Evolutionary conservation across 768 basidiomycete species (phyloP).

Genomic region (Russula sp.): DNA sequence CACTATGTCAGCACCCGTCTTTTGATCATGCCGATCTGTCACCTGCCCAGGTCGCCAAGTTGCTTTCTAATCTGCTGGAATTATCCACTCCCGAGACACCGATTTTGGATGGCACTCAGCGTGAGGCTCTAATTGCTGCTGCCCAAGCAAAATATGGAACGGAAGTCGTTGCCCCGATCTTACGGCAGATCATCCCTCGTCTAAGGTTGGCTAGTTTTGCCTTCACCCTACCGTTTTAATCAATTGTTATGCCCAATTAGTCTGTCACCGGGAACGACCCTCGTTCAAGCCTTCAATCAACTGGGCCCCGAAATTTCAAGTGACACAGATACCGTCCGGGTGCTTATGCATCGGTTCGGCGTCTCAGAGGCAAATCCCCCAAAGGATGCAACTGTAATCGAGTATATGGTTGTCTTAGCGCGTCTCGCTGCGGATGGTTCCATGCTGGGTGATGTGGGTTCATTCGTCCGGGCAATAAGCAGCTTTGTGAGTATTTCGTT

Average conservation of each 20-base stretch:
- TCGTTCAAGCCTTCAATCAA: conserved; percentile 70
- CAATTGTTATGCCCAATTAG: conserved; percentile 35
- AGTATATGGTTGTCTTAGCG: conserved; percentile 62
- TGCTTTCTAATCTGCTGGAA: conserved; percentile 75
- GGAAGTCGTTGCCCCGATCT: conserved; percentile 66
- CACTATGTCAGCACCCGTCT: conserved; percentile 72
- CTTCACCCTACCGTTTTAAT: conserved; percentile 16
- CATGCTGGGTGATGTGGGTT: conserved; percentile 64
- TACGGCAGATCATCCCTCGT: conserved; percentile 68
- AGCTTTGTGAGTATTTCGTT: conserved; percentile 55
- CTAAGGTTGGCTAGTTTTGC: conserved; percentile 48
- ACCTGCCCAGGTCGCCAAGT: conserved; percentile 66
- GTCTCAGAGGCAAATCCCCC: conserved; percentile 69
- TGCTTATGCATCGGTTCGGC: conserved; percentile 67
- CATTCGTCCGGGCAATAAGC: conserved; percentile 64
- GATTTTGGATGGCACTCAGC: conserved; percentile 63
- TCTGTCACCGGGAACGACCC: conserved; percentile 57
- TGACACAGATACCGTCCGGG: conserved; percentile 64
- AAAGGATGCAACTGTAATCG: conserved; percentile 61
- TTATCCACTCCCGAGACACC: conserved; percentile 65
- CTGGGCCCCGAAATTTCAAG: conserved; percentile 75
- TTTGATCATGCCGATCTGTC: conserved; percentile 79
- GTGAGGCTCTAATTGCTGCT: conserved; percentile 68
- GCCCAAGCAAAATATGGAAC: conserved; percentile 76
- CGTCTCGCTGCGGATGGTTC: conserved; percentile 69